Percentiles rank a stretch among this genome's conserved stretches.
phyloP scores from a whole-genome alignment of 2,329 filamentous ascomycete species.

The Nemania sp. region DNA sequence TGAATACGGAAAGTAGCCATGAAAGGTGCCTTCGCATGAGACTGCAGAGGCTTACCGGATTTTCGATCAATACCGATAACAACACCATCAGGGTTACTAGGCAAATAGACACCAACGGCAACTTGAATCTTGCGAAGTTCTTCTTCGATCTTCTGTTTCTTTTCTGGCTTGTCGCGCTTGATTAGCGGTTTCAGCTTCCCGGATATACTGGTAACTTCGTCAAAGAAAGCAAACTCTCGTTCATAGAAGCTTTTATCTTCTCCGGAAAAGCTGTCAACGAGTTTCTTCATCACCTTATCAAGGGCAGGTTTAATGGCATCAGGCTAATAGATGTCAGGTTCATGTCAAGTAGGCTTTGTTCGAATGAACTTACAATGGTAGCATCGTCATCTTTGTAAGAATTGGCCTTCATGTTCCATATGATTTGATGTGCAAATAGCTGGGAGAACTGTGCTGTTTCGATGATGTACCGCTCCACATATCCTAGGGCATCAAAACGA shows the following conservation, averaged over 20 bases:
- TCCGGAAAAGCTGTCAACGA: slow-evolving; percentile 83
- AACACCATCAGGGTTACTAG: slow-evolving; percentile 95
- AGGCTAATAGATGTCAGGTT: slow-evolving; percentile 64
- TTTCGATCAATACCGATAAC: slow-evolving; percentile 98
- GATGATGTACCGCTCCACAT: slow-evolving; percentile 95
- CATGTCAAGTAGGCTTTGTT: neutral
- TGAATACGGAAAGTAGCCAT: slow-evolving; percentile 99
- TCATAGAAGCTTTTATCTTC: slow-evolving; percentile 90
- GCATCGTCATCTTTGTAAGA: slow-evolving; percentile 97
- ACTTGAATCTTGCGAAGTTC: slow-evolving; percentile 97
- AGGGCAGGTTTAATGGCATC: slow-evolving; percentile 94
- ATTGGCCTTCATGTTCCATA: slow-evolving; percentile 99
- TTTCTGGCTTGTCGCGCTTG: slow-evolving; percentile 91
- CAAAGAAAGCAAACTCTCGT: slow-evolving; percentile 97
- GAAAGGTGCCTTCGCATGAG: slow-evolving; percentile 97
- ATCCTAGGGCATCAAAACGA: slow-evolving; percentile 91
- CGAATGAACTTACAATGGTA: slow-evolving; percentile 71
- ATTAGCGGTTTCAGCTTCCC: slow-evolving; percentile 95
- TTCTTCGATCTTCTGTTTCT: slow-evolving; percentile 99
- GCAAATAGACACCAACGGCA: slow-evolving; percentile 95
- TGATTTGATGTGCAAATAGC: slow-evolving; percentile 97
- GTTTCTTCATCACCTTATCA: slow-evolving; percentile 86
- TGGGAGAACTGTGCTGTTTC: slow-evolving; percentile 99
- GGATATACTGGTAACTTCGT: slow-evolving; percentile 94
- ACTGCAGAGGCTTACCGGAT: slow-evolving; percentile 96